A percentile compares a stretch with the other conserved stretches of the same genome.
Evolutionary conservation across 2,329 filamentous ascomycete genomes (phyloP).

Genomic region (Pseudogymnoascus sp.): DNA sequence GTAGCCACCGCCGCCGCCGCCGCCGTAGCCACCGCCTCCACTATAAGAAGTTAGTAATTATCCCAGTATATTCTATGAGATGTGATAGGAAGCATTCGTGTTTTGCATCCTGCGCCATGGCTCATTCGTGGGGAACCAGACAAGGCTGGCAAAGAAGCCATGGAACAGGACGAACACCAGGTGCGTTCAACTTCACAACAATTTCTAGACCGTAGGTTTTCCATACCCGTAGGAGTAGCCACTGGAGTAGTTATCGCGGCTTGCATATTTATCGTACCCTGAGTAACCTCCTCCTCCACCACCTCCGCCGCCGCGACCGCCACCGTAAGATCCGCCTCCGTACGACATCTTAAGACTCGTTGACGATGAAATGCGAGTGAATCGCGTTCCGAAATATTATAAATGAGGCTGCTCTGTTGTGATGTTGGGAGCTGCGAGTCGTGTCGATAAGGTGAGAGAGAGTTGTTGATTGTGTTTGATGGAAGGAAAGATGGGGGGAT

Average conservation of each 20-base stretch:
- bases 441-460: constrained; percentile 4
- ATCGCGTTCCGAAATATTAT: constrained; percentile 4
- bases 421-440: not conserved
- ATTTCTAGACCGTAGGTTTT: constrained; percentile 30
- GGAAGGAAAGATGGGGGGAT: constrained; percentile 7
- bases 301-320: constrained; percentile 37
- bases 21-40: constrained; percentile 42
- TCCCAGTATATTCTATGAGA: constrained; percentile 12
- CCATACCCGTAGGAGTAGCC: constrained; percentile 44
- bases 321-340: constrained; percentile 47
- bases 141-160: not conserved
- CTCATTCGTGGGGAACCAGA: not conserved
- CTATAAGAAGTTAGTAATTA: constrained; percentile 36
- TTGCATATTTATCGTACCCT: constrained; percentile 45
- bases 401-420: constrained; percentile 10
- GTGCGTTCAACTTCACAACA: constrained; percentile 28
- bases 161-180: constrained; percentile 11
- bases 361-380: constrained; percentile 6
- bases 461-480: constrained; percentile 11
- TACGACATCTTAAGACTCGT: constrained; percentile 54
- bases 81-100: constrained; percentile 20
- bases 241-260: constrained; percentile 37
- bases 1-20: constrained; percentile 31
- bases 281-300: constrained; percentile 43
- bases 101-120: constrained; percentile 14